Base-by-base conservation (phyloP, 2,329 filamentous ascomycete species). In the Knufia fluminis region DNA sequence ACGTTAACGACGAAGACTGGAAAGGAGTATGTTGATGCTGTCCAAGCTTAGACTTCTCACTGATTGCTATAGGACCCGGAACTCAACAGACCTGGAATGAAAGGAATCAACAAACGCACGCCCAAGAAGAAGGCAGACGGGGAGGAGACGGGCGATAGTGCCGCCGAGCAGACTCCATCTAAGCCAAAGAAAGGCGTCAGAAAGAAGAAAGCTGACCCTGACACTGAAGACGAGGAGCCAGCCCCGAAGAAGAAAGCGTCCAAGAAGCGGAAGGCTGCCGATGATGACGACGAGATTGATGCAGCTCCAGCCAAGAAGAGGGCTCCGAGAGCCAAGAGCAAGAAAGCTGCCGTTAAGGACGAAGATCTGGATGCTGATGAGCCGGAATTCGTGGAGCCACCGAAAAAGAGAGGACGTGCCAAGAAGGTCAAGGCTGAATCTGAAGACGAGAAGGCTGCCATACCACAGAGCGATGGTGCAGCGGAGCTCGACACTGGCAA, bases 1-100 rank as follows among this genome's bases (percentile, higher is more conserved):
- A 92, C 60, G 83, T 97, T 59, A 83, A 85, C 57, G 76, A 87
- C 36, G 83, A 86, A 46, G 91, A 96, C 59, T 96, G 88, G 80
- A 91, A 84, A 28, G 88, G 88, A 10, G 89, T 94, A 76, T 69
- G 85, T 42, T 36, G 38, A 42, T 3, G 16, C 33, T 20, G 33
- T 40, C 32, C 35, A 26, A 49, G 32, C 32, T 26, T 50, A 45
- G 6, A 8, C 4, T 40, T 54, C 31, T 52, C 45, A 32, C 33
- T 48, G 35, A 24, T 51, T 22, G 31, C 45, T 45, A 3, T 57
- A 92, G 86, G 86, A 94, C 57, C 71, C 78, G 2, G 83, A 85
- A 61, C 77, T 79, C 68, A 94, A 92, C 63, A 73, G 77, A 17
- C 82, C 78, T 2, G 85, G 85, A 14, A 71, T 75, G 59, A 75